These are phyloP conservation scores for Pseudonitzschia delicatissima DNA, from an alignment of 108 stramenopile species.

Conservation along the genomic window DNA sequence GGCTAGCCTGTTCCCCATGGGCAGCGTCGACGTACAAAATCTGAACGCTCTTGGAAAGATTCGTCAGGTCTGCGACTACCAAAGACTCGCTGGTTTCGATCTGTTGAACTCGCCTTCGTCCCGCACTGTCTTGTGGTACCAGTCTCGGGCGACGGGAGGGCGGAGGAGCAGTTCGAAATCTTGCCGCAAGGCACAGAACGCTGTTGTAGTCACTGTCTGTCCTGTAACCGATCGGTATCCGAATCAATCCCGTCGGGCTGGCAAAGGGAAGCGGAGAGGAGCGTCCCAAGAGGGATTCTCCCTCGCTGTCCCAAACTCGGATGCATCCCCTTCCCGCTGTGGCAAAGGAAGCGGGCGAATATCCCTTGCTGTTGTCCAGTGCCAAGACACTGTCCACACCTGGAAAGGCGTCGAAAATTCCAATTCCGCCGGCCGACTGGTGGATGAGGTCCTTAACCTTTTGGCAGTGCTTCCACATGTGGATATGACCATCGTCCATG, in stretches of 20 bases:
- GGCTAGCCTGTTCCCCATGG: neutral
- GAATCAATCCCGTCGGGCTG: slow-evolving; percentile 33
- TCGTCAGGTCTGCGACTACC: slow-evolving; percentile 26
- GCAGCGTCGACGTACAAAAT: slow-evolving; percentile 24
- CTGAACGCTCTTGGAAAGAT: slow-evolving; percentile 25
- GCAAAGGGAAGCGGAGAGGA: slow-evolving; percentile 23
- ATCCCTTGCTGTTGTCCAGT: slow-evolving; percentile 12
- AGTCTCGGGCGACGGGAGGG: slow-evolving; percentile 38
- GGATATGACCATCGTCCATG: slow-evolving; percentile 53
- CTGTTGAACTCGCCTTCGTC: slow-evolving; percentile 23
- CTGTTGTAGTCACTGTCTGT: neutral
- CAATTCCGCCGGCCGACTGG: neutral
- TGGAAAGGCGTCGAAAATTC: neutral
- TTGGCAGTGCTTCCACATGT: slow-evolving; percentile 44
- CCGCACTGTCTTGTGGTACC: slow-evolving; percentile 42
- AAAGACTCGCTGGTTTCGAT: slow-evolving; percentile 35
- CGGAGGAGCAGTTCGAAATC: slow-evolving; percentile 37
- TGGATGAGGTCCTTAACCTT: slow-evolving; percentile 36
- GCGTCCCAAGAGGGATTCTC: slow-evolving; percentile 6
- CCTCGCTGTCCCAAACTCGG: slow-evolving; percentile 41
- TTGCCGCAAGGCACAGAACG: slow-evolving; percentile 36
- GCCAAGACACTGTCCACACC: slow-evolving; percentile 39
- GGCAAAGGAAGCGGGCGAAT: slow-evolving; percentile 28
- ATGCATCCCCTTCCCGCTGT: slow-evolving; percentile 44
- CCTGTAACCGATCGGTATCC: slow-evolving; percentile 12